These are phyloP conservation scores for Gossypium raimondii DNA, from an alignment of 345 rosid species.

Conservation along the genomic window DNA sequence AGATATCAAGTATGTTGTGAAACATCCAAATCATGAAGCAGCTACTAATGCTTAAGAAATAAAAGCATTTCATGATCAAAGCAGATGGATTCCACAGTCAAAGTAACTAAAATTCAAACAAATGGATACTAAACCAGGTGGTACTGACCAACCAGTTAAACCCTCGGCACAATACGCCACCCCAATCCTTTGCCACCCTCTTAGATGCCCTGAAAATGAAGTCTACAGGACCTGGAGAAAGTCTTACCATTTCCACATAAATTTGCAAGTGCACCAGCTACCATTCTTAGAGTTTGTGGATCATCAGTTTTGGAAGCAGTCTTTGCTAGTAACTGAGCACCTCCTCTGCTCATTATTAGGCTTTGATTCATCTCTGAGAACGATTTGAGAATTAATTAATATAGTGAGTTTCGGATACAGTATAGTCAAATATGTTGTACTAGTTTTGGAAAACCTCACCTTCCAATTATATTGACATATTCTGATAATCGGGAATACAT, in stretches of 20 bases:
- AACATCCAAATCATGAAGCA: no score
- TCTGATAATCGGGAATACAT: no score
- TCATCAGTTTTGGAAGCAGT: conserved; percentile 75
- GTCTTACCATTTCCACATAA: conserved; percentile 87
- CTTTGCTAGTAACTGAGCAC: conserved; percentile 68
- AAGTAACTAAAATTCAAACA: neutral
- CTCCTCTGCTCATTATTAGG: conserved; percentile 82
- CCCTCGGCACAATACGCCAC: neutral
- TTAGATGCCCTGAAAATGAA: no score
- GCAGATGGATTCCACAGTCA: neutral
- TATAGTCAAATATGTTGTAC: no score
- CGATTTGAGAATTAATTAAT: neutral
- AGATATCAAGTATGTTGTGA: neutral
- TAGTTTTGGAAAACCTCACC: no score
- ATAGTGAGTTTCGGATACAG: neutral
- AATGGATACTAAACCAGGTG: neutral
- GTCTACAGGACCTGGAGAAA: neutral
- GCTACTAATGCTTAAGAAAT: neutral
- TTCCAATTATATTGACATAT: no score
- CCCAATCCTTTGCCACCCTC: no score
- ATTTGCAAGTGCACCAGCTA: conserved; percentile 92
- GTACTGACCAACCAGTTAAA: neutral
- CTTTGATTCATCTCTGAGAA: conserved; percentile 73
- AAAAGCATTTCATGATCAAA: neutral
- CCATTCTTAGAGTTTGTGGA: conserved; percentile 88